A percentile compares a stretch with the other conserved stretches of the same genome.
phyloP scores from a whole-genome alignment of 169 alveolate genomes.

The Eimeria necatrix region DNA sequence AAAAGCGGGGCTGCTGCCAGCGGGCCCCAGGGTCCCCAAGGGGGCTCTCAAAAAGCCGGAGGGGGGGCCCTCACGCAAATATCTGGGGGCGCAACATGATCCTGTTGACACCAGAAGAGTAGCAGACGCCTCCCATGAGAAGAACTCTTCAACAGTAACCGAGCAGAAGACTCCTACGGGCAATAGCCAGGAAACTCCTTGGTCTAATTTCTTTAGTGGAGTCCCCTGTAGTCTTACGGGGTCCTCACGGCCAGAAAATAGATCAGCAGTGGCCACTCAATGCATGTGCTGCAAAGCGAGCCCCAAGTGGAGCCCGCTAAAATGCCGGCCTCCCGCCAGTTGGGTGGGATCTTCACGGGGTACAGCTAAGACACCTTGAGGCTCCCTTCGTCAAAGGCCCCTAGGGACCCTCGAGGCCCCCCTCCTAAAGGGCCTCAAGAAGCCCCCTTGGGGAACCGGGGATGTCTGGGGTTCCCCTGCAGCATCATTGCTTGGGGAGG shows the following conservation, averaged over 20 bases:
- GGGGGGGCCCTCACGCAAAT: background rate
- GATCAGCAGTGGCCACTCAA: background rate
- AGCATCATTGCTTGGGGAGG: slow-evolving; percentile 31
- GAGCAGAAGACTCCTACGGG: background rate
- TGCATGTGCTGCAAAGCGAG: slow-evolving; percentile 14
- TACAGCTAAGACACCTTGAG: no score
- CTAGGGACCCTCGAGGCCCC: background rate
- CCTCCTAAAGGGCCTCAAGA: background rate
- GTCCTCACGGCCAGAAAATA: background rate
- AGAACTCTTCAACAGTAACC: background rate
- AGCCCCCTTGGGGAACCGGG: background rate
- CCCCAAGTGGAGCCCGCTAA: background rate
- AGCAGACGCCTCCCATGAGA: background rate
- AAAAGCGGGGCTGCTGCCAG: background rate
- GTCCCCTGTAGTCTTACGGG: background rate
- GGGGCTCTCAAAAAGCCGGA: background rate
- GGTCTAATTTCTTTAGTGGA: slow-evolving; percentile 6
- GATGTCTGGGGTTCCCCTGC: background rate
- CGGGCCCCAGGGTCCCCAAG: background rate
- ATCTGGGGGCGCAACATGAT: background rate
- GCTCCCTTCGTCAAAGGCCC: background rate
- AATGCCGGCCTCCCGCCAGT: background rate
- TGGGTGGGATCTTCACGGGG: background rate
- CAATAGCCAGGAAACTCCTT: background rate
- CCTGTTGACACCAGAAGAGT: background rate